A percentile compares a stretch with the other conserved stretches of the same genome.
Evolutionary conservation across 139 green algal genomes (phyloP).

Genomic region (Micractinium conductrix): DNA sequence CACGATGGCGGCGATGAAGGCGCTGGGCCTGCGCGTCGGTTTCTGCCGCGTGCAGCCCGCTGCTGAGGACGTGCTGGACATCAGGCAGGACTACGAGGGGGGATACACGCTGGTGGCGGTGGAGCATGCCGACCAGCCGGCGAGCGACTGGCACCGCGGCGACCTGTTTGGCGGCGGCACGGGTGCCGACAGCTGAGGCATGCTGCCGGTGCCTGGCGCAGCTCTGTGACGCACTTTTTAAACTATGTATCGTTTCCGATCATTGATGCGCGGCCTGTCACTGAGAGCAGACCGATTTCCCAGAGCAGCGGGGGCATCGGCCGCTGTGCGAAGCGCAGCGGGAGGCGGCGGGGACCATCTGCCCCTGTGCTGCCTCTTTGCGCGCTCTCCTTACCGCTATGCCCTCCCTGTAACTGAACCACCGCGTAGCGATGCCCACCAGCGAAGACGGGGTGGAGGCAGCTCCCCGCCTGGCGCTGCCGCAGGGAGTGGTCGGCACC

Average conservation of each 20-base stretch:
- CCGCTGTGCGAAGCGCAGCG: no score
- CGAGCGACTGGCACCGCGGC: constrained; percentile 22
- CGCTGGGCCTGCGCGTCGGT: constrained; percentile 14
- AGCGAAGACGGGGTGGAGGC: neutral
- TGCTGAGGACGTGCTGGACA: constrained; percentile 18
- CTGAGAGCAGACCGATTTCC: no score
- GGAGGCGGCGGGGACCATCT: no score
- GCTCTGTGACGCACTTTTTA: no score
- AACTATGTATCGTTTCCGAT: no score
- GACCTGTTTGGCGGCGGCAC: constrained; percentile 37
- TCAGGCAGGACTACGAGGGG: constrained; percentile 69
- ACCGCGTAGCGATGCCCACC: neutral
- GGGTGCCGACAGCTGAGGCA: no score
- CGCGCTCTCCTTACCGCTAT: no score
- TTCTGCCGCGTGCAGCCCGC: constrained; percentile 24
- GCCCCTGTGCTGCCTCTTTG: neutral
- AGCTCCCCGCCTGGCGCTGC: neutral
- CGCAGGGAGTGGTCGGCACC: neutral
- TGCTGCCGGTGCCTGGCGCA: no score
- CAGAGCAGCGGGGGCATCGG: no score
- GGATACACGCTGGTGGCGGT: constrained; percentile 70
- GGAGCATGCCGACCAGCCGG: constrained; percentile 32
- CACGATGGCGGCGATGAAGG: neutral
- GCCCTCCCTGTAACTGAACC: no score
- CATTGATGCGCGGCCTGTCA: no score